Conservation (phyloP, 768 basidiomycete genomes). For the Pisolithus microcarpus region DNA sequence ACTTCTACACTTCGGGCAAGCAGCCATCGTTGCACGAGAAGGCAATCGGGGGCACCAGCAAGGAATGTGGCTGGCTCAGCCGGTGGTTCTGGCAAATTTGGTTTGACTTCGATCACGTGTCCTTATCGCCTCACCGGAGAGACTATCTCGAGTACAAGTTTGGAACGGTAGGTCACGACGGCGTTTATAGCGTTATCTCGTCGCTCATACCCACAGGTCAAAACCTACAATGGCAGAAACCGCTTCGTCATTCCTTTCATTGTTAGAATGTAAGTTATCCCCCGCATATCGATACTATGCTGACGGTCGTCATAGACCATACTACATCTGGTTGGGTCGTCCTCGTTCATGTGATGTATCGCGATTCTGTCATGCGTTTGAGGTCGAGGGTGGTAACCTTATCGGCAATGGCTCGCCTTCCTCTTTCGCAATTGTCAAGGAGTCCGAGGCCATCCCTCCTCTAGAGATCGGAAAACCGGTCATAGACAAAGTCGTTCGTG, state of each 20-base stretch:
- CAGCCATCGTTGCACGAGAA: conserved; percentile 49
- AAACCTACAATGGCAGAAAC: conserved; percentile 69
- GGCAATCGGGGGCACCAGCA: conserved; percentile 56
- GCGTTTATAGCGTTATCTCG: not conserved
- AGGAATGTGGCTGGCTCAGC: conserved; percentile 56
- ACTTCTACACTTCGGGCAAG: conserved; percentile 63
- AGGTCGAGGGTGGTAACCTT: conserved; percentile 55
- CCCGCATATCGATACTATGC: not conserved
- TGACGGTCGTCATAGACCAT: conserved; percentile 35
- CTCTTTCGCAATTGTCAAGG: conserved; percentile 28
- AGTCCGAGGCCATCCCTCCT: conserved; percentile 30
- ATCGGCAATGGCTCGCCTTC: conserved; percentile 44
- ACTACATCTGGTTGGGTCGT: conserved; percentile 73
- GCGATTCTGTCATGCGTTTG: conserved; percentile 50
- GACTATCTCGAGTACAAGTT: conserved; percentile 76
- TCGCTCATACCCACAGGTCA: conserved; percentile 32
- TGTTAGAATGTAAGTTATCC: conserved; percentile 47
- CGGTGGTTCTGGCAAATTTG: conserved; percentile 77
- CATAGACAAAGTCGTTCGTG: conserved; percentile 17
- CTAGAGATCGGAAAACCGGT: conserved; percentile 37
- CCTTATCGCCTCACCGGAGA: conserved; percentile 48
- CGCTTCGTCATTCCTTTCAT: conserved; percentile 60
- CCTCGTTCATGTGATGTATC: conserved; percentile 56
- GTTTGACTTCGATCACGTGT: conserved; percentile 53
- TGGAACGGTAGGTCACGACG: conserved; percentile 46